These are phyloP conservation scores for Colletotrichum spaethianum DNA, from an alignment of 2,329 filamentous ascomycete genomes.

Conservation along the genomic window DNA sequence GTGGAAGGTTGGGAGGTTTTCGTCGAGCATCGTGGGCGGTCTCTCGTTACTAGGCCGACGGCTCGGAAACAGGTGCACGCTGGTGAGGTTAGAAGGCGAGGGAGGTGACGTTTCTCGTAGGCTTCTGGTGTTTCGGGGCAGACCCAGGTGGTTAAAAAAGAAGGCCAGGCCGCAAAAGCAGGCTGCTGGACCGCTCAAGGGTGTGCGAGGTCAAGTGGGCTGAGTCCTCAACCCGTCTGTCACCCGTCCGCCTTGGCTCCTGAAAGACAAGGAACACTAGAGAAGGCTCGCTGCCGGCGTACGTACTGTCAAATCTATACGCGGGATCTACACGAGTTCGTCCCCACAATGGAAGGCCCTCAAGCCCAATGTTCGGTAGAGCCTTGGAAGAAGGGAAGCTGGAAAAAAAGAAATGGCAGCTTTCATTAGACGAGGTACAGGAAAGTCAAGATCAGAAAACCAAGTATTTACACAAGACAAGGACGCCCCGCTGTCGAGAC, in stretches of 20 bases:
- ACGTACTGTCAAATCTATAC: conserved; percentile 4
- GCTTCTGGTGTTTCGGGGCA: not conserved
- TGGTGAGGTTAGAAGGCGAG: not conserved
- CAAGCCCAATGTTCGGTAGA: not conserved
- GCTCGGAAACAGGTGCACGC: not conserved
- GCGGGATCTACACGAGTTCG: conserved; percentile 3
- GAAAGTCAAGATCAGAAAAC: not conserved
- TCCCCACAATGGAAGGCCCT: not conserved
- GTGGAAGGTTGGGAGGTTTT: conserved; percentile 86
- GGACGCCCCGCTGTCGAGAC: conserved; percentile 11
- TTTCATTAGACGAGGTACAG: conserved; percentile 24
- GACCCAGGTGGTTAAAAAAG: conserved; percentile 1
- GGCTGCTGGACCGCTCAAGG: conserved; percentile 19
- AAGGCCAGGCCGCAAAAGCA: conserved; percentile 6
- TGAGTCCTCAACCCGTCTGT: conserved; percentile 28
- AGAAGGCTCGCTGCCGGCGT: conserved; percentile 15
- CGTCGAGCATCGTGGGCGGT: conserved; percentile 81
- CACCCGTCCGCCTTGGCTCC: conserved; percentile 35
- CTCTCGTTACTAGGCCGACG: not conserved
- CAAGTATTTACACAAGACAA: conserved; percentile 11
- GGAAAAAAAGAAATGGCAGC: not conserved
- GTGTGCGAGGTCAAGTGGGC: conserved; percentile 36
- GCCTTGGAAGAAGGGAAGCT: conserved; percentile 1
- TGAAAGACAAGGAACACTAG: conserved; percentile 19
- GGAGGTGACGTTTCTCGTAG: not conserved